Evolutionary conservation across 306 rosid species (phyloP), one percentile per base, ranked within the genome.

Genomic region (Rosa persica): DNA sequence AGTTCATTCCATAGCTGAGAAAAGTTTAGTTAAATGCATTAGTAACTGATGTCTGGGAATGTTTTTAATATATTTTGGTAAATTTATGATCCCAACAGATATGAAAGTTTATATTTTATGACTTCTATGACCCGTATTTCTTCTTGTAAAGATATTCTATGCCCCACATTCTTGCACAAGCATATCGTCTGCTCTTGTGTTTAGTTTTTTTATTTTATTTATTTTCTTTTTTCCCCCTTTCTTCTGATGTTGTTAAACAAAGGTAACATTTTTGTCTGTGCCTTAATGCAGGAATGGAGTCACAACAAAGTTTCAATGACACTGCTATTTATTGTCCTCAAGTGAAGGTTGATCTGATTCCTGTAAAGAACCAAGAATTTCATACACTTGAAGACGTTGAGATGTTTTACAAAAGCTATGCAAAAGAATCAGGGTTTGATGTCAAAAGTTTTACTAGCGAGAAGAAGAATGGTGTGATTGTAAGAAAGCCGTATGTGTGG

Each of bases 271-370:
- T 67, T 55, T 79, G 70, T 84, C 74, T 79, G 58, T 82, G 44
- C 46, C 40, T 76, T 70, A 61, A 72, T 84, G 71, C 95, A 94
- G 98, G 83, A 92, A 87, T 27, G 54, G 54, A 49, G 54, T 49
- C 20, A 5, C 20, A 51, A 16, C 57, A 51, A 19, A 51, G 57
- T 51, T 3, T 16, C n/a, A 22, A 51, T 16, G 22, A 51, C 15
- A 51, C 20, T 51, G 20, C n/a, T 17, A 51, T 51, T 0, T 17
- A 51, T 51, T 49, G 55, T 49, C 55, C 55, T 16, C 57, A 51
- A 16, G 57, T n/a, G n/a, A n/a, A n/a, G n/a, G n/a, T 15, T 51
- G 57, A 51, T 17, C n/a, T 51, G 7, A 51, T 51, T 15, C 57
- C 57, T 48, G 17, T 5, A 15, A 51, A 2, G 58, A 51, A 51